Evolutionary conservation across 1,139 yeast species (phyloP).

Genomic region (Geotrichum australiense): DNA sequence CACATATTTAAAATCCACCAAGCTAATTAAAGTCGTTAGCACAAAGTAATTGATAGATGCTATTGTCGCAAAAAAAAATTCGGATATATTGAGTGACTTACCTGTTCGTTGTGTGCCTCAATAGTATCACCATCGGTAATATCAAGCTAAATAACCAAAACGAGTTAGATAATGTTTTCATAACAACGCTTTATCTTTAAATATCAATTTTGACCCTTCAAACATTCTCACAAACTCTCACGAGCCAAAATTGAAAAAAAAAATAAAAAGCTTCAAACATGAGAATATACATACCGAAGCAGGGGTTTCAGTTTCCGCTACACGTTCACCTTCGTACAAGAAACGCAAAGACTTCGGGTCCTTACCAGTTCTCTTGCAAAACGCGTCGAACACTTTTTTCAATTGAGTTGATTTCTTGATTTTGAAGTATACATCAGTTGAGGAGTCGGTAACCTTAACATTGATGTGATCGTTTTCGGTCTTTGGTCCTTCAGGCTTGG

Average conservation of each 20-base stretch:
- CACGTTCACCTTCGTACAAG: conserved; percentile 87
- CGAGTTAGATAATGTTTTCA: background rate
- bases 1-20: conserved; percentile 9
- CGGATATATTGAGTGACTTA: conserved; percentile 2
- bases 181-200: conserved; percentile 19
- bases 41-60: background rate
- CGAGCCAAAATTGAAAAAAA: background rate
- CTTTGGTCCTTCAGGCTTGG: conserved; percentile 32
- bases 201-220: background rate
- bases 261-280: background rate
- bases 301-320: conserved; percentile 84
- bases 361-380: conserved; percentile 96
- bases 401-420: conserved; percentile 89
- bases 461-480: conserved; percentile 57
- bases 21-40: conserved; percentile 2
- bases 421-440: conserved; percentile 91
- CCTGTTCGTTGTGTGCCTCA: conserved; percentile 95
- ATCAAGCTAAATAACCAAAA: conserved; percentile 43
- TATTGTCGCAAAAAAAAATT: background rate
- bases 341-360: conserved; percentile 76
- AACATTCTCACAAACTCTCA: background rate
- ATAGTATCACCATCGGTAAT: conserved; percentile 94
- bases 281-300: conserved; percentile 42
- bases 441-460: conserved; percentile 88
- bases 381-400: conserved; percentile 94